Conservation (phyloP, 345 rosid species). For the Heritiera fomes region DNA sequence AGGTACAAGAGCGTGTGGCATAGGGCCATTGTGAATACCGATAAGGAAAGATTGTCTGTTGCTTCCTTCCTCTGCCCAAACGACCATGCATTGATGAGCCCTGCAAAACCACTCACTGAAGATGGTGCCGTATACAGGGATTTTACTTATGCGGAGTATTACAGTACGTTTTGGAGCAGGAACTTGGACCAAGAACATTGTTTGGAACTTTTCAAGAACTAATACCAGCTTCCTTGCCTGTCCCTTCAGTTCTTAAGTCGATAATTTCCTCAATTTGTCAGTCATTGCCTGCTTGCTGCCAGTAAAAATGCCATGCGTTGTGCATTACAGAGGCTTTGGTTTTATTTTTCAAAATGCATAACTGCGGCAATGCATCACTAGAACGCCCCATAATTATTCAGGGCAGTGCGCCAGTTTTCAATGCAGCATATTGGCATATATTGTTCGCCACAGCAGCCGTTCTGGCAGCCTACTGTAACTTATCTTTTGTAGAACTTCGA, state of each 20-base stretch:
- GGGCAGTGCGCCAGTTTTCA: not conserved
- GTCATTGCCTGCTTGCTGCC: not conserved
- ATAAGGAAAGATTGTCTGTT: conserved; percentile 62
- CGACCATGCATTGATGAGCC: conserved; percentile 62
- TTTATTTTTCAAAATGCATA: not conserved
- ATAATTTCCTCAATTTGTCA: not conserved
- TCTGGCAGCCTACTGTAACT: not conserved
- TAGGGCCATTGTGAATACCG: conserved; percentile 66
- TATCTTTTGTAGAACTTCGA: not conserved
- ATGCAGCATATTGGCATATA: not conserved
- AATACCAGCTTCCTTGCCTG: not conserved
- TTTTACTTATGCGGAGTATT: conserved; percentile 83
- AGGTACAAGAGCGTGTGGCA: conserved; percentile 91
- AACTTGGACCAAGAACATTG: conserved; percentile 82
- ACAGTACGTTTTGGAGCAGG: conserved; percentile 87
- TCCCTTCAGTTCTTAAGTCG: not conserved
- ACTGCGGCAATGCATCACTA: not conserved
- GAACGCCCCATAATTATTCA: not conserved
- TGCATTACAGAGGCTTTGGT: not conserved
- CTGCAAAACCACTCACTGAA: conserved; percentile 48
- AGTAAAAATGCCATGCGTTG: not conserved
- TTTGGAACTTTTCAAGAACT: conserved; percentile 67
- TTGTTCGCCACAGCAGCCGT: not conserved
- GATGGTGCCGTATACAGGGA: conserved; percentile 62
- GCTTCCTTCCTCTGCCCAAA: conserved; percentile 79